Evolutionary conservation across 2,329 filamentous ascomycete species (phyloP).

Genomic region (Biscogniauxia mediterranea): DNA sequence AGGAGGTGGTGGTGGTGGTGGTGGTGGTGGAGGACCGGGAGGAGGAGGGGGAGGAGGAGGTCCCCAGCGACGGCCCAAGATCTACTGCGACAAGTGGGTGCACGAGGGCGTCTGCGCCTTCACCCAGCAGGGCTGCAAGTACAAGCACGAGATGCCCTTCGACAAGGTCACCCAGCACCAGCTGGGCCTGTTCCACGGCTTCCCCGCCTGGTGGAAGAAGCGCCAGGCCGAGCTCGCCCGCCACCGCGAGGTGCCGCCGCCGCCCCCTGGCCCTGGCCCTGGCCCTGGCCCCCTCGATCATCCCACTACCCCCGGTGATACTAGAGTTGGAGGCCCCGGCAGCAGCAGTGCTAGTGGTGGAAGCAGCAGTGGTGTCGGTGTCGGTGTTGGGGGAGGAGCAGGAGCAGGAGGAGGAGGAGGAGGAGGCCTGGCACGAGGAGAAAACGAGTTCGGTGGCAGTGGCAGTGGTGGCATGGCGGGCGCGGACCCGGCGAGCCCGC

Average conservation of each 20-base stretch:
- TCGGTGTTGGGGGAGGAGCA: too few species aligned
- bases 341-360: too few species aligned
- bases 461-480: not conserved
- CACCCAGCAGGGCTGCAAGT: conserved; percentile 81
- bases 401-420: too few species aligned
- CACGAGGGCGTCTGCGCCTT: conserved; percentile 82
- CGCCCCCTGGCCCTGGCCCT: conserved; percentile 1
- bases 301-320: too few species aligned
- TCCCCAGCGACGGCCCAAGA: conserved; percentile 48
- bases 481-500: not conserved
- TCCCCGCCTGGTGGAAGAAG: conserved; percentile 61
- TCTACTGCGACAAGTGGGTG: conserved; percentile 89
- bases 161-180: conserved; percentile 63
- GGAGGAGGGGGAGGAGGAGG: conserved; percentile 1
- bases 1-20: too few species aligned
- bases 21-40: too few species aligned
- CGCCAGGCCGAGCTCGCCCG: conserved; percentile 44
- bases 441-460: not conserved
- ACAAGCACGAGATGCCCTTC: conserved; percentile 85
- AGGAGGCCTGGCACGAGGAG: not conserved
- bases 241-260: conserved; percentile 31
- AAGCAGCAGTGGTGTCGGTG: not conserved
- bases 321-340: too few species aligned
- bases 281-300: conserved; percentile 5
- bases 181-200: conserved; percentile 68